Evolutionary conservation across 768 basidiomycete species (phyloP).

Genomic region (Leccinum fibrillosum): DNA sequence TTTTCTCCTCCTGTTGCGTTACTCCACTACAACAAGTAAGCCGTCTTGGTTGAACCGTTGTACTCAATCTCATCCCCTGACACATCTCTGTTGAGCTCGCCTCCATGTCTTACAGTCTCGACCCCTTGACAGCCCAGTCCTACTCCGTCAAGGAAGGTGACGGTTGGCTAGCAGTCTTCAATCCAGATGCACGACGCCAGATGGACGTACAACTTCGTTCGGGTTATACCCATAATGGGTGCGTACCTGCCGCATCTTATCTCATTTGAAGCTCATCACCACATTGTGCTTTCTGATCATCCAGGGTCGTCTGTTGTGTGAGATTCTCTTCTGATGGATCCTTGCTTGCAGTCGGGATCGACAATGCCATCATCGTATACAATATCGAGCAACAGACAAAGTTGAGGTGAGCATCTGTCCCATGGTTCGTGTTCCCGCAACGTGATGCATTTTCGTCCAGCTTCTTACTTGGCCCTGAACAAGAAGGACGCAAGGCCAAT

Average conservation of each 20-base stretch:
- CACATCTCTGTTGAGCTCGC: neutral
- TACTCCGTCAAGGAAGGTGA: constrained; percentile 42
- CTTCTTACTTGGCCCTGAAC: constrained; percentile 27
- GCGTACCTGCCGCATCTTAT: constrained; percentile 25
- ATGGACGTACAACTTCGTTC: constrained; percentile 60
- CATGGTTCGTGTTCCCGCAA: neutral
- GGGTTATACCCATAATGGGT: constrained; percentile 83
- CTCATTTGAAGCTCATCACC: constrained; percentile 10
- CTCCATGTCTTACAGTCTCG: constrained; percentile 24
- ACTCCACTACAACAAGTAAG: constrained; percentile 6
- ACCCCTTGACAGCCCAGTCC: constrained; percentile 27
- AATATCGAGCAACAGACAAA: constrained; percentile 25
- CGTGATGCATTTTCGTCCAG: constrained; percentile 6
- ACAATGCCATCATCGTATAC: constrained; percentile 31
- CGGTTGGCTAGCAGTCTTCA: constrained; percentile 56
- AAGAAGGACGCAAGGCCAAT: constrained; percentile 20
- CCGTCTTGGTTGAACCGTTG: neutral
- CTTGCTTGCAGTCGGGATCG: constrained; percentile 31
- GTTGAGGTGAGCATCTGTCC: constrained; percentile 20
- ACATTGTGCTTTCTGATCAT: neutral
- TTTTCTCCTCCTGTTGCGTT: neutral
- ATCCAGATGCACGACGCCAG: constrained; percentile 43
- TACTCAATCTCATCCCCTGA: constrained; percentile 3
- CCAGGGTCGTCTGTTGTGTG: constrained; percentile 31
- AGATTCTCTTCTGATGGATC: constrained; percentile 32